These are phyloP conservation scores for Globisporangium spiculum DNA, from an alignment of 352 stramenopile species.

Conservation along the genomic window DNA sequence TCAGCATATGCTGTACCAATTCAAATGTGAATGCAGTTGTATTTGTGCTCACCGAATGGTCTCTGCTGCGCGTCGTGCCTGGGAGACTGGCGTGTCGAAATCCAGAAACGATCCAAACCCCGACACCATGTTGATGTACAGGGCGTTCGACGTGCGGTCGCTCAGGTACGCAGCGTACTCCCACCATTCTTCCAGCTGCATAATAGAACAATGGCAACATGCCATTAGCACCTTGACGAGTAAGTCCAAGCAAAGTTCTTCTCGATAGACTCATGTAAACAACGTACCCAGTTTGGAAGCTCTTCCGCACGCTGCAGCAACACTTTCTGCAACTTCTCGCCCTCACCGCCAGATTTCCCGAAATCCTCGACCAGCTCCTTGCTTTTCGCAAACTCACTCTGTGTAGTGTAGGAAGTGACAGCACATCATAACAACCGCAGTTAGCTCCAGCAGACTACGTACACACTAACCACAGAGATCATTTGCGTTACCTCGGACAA, in stretches of 20 bases:
- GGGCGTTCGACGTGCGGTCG: slow-evolving; percentile 77
- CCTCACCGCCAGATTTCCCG: slow-evolving; percentile 39
- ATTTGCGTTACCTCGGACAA: slow-evolving; percentile 32
- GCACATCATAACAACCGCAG: slow-evolving; percentile 30
- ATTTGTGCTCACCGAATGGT: slow-evolving; percentile 38
- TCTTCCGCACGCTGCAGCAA: slow-evolving; percentile 44
- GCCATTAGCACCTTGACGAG: not conserved
- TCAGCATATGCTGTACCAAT: slow-evolving; percentile 32
- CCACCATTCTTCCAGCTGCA: slow-evolving; percentile 89
- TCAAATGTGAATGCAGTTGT: slow-evolving; percentile 17
- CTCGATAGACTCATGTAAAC: not conserved
- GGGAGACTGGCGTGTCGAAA: slow-evolving; percentile 62
- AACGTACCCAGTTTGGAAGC: slow-evolving; percentile 51
- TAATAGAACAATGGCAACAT: not conserved
- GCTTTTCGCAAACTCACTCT: slow-evolving; percentile 50
- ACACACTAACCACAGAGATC: not conserved
- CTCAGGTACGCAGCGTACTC: slow-evolving; percentile 85
- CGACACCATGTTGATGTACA: slow-evolving; percentile 94
- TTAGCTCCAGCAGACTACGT: slow-evolving; percentile 26
- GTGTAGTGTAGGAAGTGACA: not conserved
- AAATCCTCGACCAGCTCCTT: slow-evolving; percentile 46
- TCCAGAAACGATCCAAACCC: slow-evolving; percentile 94
- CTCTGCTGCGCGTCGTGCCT: slow-evolving; percentile 52
- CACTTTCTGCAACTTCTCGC: slow-evolving; percentile 44
- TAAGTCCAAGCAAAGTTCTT: not conserved